Evolutionary conservation across 345 rosid species (phyloP), one percentile per base, ranked within the genome.

Genomic region (Streptanthus diversifolius): DNA sequence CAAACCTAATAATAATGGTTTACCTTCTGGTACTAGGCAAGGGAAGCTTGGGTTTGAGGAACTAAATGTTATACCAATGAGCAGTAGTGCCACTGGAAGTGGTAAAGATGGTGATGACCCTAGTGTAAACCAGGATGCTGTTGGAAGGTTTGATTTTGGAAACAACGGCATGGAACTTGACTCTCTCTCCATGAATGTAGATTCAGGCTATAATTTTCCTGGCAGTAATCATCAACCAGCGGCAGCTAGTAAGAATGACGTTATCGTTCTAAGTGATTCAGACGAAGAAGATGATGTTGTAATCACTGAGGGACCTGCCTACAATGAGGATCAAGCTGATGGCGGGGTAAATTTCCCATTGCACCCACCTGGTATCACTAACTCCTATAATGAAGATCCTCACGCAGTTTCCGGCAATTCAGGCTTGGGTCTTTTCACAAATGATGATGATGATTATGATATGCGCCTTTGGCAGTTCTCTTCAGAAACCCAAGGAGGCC

Each of bases 91-190:
- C 21, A 90, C 95, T 44, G 90, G 82, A 63, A 91, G 97, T 77
- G 95, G 93, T 73, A 85, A 86, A 78, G 96, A 90, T 60, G 96
- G 91, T 62, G 99, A 95, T 77, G 99, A 95, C 72, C 62, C 86
- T 33, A 91, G 99, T 61, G 97, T 91, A 69, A 90, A 91, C 82
- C 97, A 91, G 81, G 96, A 80, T 75, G 96, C 82, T 43, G 83
- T 85, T 74, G 87, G 82, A 62, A 73, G 83, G 71, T 85, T 85
- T 61, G 95, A 90, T 66, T 81, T 86, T 39, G 37, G 78, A 48
- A 85, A 71, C 82, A 87, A 68, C 66, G 95, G 88, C 18, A 68
- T 82, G 49, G 97, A 91, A 73, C 88, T 85, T 48, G 95, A 89
- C 71, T 89, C 98, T 7, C 48, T 84, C 27, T 51, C 92, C 52